A percentile compares a stretch with the other conserved stretches of the same genome.
Conservation (phyloP, 495 filamentous ascomycete species). For the Hypomontagnella monticulosa region DNA sequence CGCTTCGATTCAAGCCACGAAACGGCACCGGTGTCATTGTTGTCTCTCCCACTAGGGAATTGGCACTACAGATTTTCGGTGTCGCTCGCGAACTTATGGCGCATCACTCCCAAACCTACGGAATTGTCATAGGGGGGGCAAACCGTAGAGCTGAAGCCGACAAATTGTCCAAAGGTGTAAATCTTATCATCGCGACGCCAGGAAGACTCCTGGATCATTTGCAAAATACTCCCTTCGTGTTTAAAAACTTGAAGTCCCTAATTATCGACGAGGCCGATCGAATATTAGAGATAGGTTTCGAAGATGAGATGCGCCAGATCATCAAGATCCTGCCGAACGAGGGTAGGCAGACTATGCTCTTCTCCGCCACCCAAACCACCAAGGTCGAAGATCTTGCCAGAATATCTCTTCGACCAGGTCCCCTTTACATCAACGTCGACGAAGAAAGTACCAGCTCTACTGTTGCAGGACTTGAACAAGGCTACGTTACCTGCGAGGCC, state of each 20-base stretch:
- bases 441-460: conserved; percentile 77
- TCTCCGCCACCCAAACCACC: conserved; percentile 97
- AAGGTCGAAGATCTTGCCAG: conserved; percentile 97
- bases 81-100: conserved; percentile 92
- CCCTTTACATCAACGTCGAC: conserved; percentile 74
- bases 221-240: conserved; percentile 92
- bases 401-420: conserved; percentile 90
- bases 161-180: conserved; percentile 93
- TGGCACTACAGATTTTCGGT: conserved; percentile 95
- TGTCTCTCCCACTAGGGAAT: conserved; percentile 86
- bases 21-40: conserved; percentile 87
- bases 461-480: conserved; percentile 92
- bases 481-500: conserved; percentile 91
- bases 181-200: conserved; percentile 92
- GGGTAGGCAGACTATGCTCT: conserved; percentile 93
- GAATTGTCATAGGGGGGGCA: conserved; percentile 95
- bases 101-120: conserved; percentile 83
- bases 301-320: conserved; percentile 98
- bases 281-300: conserved; percentile 96
- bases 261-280: conserved; percentile 94
- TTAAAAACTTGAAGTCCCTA: conserved; percentile 89
- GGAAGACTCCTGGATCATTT: conserved; percentile 93
- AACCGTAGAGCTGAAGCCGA: conserved; percentile 92
- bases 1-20: conserved; percentile 82
- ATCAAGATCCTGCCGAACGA: conserved; percentile 92